These are phyloP conservation scores for Aureobasidium sp. DNA, from an alignment of 2,329 filamentous ascomycete genomes.

Conservation along the genomic window DNA sequence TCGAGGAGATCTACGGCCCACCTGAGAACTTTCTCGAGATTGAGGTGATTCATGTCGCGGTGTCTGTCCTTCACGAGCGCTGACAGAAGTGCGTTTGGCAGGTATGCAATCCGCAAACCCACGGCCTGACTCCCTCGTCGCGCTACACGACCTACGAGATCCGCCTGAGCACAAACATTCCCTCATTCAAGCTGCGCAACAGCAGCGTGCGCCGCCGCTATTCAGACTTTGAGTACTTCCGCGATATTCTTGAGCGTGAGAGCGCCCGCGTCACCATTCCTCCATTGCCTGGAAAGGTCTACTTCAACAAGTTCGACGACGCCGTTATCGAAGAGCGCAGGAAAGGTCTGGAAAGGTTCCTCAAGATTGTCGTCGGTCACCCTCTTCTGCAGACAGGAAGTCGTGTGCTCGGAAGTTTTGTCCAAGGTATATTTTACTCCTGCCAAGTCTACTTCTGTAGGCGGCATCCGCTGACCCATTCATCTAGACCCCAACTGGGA, in stretches of 20 bases:
- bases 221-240: conserved; percentile 97
- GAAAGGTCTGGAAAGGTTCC: conserved; percentile 85
- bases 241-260: conserved; percentile 95
- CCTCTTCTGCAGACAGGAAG: conserved; percentile 94
- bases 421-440: conserved; percentile 63
- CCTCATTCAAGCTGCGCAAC: conserved; percentile 87
- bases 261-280: conserved; percentile 91
- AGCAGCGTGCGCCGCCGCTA: conserved; percentile 87
- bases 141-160: conserved; percentile 99
- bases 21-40: conserved; percentile 99
- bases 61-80: not conserved
- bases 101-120: conserved; percentile 89
- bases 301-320: conserved; percentile 95
- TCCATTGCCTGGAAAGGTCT: conserved; percentile 91
- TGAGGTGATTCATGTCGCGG: conserved; percentile 54
- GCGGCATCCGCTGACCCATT: not conserved
- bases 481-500: conserved; percentile 76
- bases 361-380: conserved; percentile 96
- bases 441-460: not conserved
- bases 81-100: conserved; percentile 30
- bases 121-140: conserved; percentile 64
- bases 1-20: conserved; percentile 97
- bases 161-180: conserved; percentile 95
- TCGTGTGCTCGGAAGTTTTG: conserved; percentile 91
- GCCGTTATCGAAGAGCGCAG: conserved; percentile 94